Evolutionary conservation across 805 yeast species (phyloP).

Genomic region (Yarrowia sp.): DNA sequence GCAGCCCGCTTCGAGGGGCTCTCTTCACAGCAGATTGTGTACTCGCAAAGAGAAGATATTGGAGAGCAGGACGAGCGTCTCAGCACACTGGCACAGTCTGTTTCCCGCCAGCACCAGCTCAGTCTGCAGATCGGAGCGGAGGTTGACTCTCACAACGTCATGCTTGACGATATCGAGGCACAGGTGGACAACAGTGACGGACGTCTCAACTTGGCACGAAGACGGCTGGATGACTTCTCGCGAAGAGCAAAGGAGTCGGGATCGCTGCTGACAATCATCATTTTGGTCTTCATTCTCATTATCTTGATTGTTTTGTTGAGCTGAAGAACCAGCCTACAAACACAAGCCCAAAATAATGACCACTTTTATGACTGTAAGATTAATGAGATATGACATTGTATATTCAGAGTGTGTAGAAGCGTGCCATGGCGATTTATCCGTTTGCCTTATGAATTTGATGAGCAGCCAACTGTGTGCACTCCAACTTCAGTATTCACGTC

Average conservation of each 20-base stretch:
- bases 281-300: slow-evolving; percentile 39
- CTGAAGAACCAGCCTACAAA: neutral
- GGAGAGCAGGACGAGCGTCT: slow-evolving; percentile 43
- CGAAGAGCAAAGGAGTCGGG: slow-evolving; percentile 43
- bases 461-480: too few relatives aligned
- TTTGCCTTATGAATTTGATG: too few relatives aligned
- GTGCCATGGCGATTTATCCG: too few relatives aligned
- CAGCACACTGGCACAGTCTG: slow-evolving; percentile 39
- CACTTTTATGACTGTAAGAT: slow-evolving; percentile 5
- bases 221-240: slow-evolving; percentile 40
- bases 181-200: slow-evolving; percentile 40
- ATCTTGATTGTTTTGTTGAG: slow-evolving; percentile 40
- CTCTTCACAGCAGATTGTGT: slow-evolving; percentile 29
- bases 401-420: neutral
- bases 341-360: neutral
- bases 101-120: slow-evolving; percentile 42
- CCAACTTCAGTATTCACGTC: too few relatives aligned
- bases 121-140: slow-evolving; percentile 43
- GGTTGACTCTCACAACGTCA: slow-evolving; percentile 40
- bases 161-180: slow-evolving; percentile 42
- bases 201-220: slow-evolving; percentile 39
- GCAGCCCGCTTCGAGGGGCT: slow-evolving; percentile 24
- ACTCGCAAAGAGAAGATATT: slow-evolving; percentile 35
- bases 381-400: slow-evolving; percentile 7
- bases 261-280: slow-evolving; percentile 38